phyloP scores from a whole-genome alignment of 768 basidiomycete species.

The Pulveroboletus sp. region DNA sequence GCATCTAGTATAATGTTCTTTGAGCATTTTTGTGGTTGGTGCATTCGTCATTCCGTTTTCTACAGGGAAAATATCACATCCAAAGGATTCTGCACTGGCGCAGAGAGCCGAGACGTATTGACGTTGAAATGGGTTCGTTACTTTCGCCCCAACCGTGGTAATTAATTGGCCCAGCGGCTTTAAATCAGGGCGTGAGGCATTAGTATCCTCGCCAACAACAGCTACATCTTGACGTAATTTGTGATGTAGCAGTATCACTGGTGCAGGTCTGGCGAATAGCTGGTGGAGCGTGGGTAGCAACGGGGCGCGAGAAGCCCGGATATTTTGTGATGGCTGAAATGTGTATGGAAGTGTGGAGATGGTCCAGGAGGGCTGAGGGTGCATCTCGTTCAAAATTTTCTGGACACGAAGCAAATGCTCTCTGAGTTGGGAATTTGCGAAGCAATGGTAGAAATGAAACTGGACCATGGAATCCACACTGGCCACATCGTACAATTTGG shows the following conservation, averaged over 20 bases:
- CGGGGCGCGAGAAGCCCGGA: neutral
- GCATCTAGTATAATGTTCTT: neutral
- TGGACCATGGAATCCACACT: neutral
- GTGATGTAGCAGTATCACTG: neutral
- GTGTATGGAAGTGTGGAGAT: neutral
- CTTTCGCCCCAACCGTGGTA: neutral
- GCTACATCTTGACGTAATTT: neutral
- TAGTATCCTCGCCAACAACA: too few species aligned
- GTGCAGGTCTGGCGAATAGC: slow-evolving; percentile 4
- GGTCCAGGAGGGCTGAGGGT: neutral
- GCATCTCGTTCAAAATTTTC: neutral
- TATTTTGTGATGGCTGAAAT: neutral
- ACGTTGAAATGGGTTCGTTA: neutral
- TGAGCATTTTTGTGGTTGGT: neutral
- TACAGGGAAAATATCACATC: neutral
- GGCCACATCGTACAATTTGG: neutral
- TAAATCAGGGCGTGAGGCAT: neutral
- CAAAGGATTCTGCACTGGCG: neutral
- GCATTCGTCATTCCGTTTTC: neutral
- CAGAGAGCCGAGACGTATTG: neutral
- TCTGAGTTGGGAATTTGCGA: neutral
- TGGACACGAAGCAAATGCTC: neutral
- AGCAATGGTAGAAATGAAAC: neutral
- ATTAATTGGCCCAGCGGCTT: slow-evolving; percentile 1
- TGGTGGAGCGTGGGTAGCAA: neutral